These are phyloP conservation scores for Aplosporella prunicola DNA, from an alignment of 2,329 filamentous ascomycete genomes.

Conservation along the genomic window DNA sequence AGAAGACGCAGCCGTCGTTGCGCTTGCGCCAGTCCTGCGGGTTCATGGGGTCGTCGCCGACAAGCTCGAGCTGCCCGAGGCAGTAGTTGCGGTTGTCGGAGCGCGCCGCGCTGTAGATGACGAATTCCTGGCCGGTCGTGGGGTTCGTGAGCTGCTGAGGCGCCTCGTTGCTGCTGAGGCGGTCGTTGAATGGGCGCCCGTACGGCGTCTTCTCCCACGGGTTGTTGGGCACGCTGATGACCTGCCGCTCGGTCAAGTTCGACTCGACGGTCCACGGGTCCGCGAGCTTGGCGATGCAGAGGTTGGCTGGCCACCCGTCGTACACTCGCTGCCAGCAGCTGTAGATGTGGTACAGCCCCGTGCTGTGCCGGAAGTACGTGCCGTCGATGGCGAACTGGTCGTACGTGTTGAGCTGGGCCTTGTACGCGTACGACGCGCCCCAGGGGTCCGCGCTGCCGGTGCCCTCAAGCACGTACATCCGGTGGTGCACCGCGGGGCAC, in stretches of 20 bases:
- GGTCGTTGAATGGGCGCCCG: slow-evolving; percentile 36
- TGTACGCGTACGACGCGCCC: slow-evolving; percentile 36
- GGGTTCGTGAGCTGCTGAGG: slow-evolving; percentile 42
- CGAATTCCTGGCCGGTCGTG: slow-evolving; percentile 37
- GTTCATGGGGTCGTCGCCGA: slow-evolving; percentile 42
- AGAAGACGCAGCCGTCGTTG: slow-evolving; percentile 39
- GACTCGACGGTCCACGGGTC: slow-evolving; percentile 40
- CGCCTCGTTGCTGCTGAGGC: slow-evolving; percentile 41
- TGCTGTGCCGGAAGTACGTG: slow-evolving; percentile 40
- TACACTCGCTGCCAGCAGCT: slow-evolving; percentile 35
- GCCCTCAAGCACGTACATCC: slow-evolving; percentile 40
- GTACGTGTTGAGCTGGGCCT: slow-evolving; percentile 40
- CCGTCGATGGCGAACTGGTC: slow-evolving; percentile 47
- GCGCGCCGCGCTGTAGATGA: slow-evolving; percentile 42
- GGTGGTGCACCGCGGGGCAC: slow-evolving; percentile 42
- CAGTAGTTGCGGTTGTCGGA: slow-evolving; percentile 47
- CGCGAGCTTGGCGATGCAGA: slow-evolving; percentile 42
- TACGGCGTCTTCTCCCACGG: slow-evolving; percentile 45
- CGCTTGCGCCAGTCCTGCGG: slow-evolving; percentile 40
- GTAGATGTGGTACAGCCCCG: slow-evolving; percentile 30
- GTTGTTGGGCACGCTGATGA: slow-evolving; percentile 39
- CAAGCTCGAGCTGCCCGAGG: slow-evolving; percentile 41
- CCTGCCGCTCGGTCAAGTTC: slow-evolving; percentile 37
- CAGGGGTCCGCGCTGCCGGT: slow-evolving; percentile 36
- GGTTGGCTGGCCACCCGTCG: slow-evolving; percentile 42